Percentiles rank a stretch among this genome's conserved stretches.
These are phyloP conservation scores for Ambrosia hybrid DNA, from an alignment of 140 eudicot species.

Conservation along the genomic window DNA sequence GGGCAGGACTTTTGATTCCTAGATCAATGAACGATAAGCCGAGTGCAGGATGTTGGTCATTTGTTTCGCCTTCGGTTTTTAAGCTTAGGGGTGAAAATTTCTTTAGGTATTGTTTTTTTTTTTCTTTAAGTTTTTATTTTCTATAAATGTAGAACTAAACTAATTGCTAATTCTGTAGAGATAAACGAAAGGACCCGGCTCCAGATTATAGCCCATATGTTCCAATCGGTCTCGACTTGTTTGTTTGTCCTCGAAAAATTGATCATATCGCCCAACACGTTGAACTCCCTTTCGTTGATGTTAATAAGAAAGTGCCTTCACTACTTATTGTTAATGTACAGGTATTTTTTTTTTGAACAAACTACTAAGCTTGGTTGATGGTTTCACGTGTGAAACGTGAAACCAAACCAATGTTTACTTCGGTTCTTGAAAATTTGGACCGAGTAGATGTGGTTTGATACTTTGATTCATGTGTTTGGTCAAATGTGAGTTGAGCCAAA, in stretches of 20 bases:
- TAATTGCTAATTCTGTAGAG: slow-evolving; percentile 45
- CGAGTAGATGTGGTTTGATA: too few relatives aligned
- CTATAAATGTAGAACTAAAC: not conserved
- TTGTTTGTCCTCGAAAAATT: slow-evolving; percentile 62
- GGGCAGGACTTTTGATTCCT: slow-evolving; percentile 56
- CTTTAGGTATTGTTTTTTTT: slow-evolving; percentile 58
- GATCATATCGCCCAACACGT: slow-evolving; percentile 76
- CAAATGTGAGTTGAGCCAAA: not conserved
- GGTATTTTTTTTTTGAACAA: slow-evolving; percentile 38
- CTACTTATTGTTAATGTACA: slow-evolving; percentile 80
- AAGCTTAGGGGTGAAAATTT: slow-evolving; percentile 73
- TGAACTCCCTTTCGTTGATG: slow-evolving; percentile 56
- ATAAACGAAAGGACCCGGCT: slow-evolving; percentile 64
- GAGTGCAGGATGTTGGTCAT: slow-evolving; percentile 59
- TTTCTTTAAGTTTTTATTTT: not conserved
- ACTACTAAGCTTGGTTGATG: not conserved
- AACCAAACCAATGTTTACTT: not conserved
- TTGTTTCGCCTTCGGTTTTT: slow-evolving; percentile 68
- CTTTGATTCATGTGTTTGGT: not conserved
- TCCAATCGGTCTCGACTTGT: slow-evolving; percentile 73
- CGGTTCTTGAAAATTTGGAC: not conserved
- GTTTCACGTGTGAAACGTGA: not conserved
- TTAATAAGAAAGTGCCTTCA: slow-evolving; percentile 51
- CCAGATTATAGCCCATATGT: slow-evolving; percentile 65
- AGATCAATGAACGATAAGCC: slow-evolving; percentile 40